Evolutionary conservation across 306 rosid species (phyloP), one percentile per base, ranked within the genome.

Genomic region (Pyrus bretschneideri): DNA sequence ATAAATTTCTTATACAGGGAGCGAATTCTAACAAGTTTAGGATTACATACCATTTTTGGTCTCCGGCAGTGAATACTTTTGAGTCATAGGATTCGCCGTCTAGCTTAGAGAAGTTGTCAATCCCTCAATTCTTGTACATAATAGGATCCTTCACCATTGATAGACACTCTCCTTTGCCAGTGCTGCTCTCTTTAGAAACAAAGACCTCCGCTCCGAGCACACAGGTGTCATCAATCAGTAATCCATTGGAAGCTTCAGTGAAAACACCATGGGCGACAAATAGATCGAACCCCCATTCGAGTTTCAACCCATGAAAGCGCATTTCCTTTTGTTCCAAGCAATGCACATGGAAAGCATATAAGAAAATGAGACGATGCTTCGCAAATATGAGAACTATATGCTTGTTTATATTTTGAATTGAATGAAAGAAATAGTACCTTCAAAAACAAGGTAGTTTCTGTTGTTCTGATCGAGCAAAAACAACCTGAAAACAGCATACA

Each of bases 161-260:
- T 13, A 90, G 79, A 68, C 84, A 83, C 71, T 93, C 90, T 77
- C 96, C 90, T 83, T 76, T 81, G 12, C 78, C 81, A 22, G 2
- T 76, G 79, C 59, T 77, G 60, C 79, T 86, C 84, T 89, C 93
- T 59, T 76, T 87, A 80, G 87, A 72, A 62, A 93, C 87, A 81
- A 81, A 89, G 13, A 89, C 90, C 75, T 90, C 94, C 72, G 92
- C 93, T 60, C 97, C 91, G 67, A 90, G 80, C 71, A 85, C 90
- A 59, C 90, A 87, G 12, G 62, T 69, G 55, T 90, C 94, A 45
- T 86, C 86, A 23, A 89, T 79, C 9, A 89, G 70, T 74, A 80
- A 90, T 65, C 91, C 96, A 57, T 88, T 85, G 10, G 85, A 78
- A 42, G 31, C 81, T 29, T 81, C 85, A 25, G 76, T 80, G 65